Conservation (phyloP, 2,329 filamentous ascomycete species). For the Didymella exigua region DNA sequence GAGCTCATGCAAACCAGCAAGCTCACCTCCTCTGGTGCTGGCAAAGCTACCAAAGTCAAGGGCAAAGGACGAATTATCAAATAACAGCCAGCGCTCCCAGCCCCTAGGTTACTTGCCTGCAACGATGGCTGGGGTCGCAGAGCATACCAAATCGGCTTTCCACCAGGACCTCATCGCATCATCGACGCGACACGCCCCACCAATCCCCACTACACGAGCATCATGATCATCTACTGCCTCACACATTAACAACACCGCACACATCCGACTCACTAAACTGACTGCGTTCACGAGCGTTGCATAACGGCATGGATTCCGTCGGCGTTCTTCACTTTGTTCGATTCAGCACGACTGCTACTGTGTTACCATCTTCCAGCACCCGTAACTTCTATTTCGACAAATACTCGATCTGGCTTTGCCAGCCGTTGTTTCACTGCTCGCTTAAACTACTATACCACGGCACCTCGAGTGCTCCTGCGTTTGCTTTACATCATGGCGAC, state of each 20-base stretch:
- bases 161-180: constrained; percentile 35
- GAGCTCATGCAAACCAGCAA: constrained; percentile 83
- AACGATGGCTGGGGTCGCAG: constrained; percentile 23
- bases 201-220: constrained; percentile 40
- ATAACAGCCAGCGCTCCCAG: constrained; percentile 39
- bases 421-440: constrained; percentile 18
- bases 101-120: constrained; percentile 18
- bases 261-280: constrained; percentile 20
- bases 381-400: constrained; percentile 19
- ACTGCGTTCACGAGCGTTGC: constrained; percentile 46
- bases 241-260: constrained; percentile 25
- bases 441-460: constrained; percentile 16
- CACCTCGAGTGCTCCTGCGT: constrained; percentile 11
- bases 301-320: constrained; percentile 40
- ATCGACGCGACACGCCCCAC: constrained; percentile 39
- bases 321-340: constrained; percentile 39
- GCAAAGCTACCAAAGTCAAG: constrained; percentile 57
- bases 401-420: constrained; percentile 25
- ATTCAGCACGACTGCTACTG: constrained; percentile 32
- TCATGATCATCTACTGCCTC: constrained; percentile 43
- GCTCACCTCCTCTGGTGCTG: constrained; percentile 60
- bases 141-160: constrained; percentile 35
- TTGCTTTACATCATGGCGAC: constrained; percentile 17
- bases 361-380: constrained; percentile 24
- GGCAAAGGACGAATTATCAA: constrained; percentile 46